Evolutionary conservation across 805 yeast species (phyloP).

Genomic region (Scheffersomyces amazonensis): DNA sequence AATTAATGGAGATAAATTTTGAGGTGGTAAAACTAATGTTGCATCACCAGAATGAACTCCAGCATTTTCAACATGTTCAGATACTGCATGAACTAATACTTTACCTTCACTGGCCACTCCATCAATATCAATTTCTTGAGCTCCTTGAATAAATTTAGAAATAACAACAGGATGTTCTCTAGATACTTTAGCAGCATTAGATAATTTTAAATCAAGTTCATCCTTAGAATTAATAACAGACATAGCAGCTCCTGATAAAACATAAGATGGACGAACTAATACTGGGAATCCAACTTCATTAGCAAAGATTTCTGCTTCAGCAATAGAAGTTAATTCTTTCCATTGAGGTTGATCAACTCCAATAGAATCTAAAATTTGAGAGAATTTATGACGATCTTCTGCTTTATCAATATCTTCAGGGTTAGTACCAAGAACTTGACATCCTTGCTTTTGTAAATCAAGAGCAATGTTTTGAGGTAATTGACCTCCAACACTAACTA

Average conservation of each 20-base stretch:
- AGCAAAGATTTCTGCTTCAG: slow-evolving; percentile 84
- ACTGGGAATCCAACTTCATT: slow-evolving; percentile 89
- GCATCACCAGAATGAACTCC: slow-evolving; percentile 99
- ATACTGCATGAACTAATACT: slow-evolving; percentile 89
- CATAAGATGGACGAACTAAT: slow-evolving; percentile 95
- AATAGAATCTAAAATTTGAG: slow-evolving; percentile 88
- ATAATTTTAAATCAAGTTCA: slow-evolving; percentile 79
- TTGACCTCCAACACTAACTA: slow-evolving; percentile 97
- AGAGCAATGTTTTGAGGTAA: slow-evolving; percentile 96
- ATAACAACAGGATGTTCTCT: slow-evolving; percentile 97
- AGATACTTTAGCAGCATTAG: slow-evolving; percentile 87
- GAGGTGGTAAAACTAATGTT: slow-evolving; percentile 91
- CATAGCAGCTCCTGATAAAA: slow-evolving; percentile 98
- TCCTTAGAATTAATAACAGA: slow-evolving; percentile 77
- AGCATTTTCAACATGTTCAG: slow-evolving; percentile 97
- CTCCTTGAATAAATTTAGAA: slow-evolving; percentile 92
- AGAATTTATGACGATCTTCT: slow-evolving; percentile 97
- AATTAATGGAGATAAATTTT: slow-evolving; percentile 60
- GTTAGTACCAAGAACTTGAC: slow-evolving; percentile 87
- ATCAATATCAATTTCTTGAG: slow-evolving; percentile 95
- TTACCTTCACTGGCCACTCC: slow-evolving; percentile 91
- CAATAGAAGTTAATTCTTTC: slow-evolving; percentile 89
- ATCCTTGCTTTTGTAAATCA: slow-evolving; percentile 73
- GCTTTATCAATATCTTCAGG: slow-evolving; percentile 96
- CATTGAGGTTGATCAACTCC: slow-evolving; percentile 96